Base-by-base conservation (phyloP, 331 rosid genomes). In the Rhamnella rubrinervis region DNA sequence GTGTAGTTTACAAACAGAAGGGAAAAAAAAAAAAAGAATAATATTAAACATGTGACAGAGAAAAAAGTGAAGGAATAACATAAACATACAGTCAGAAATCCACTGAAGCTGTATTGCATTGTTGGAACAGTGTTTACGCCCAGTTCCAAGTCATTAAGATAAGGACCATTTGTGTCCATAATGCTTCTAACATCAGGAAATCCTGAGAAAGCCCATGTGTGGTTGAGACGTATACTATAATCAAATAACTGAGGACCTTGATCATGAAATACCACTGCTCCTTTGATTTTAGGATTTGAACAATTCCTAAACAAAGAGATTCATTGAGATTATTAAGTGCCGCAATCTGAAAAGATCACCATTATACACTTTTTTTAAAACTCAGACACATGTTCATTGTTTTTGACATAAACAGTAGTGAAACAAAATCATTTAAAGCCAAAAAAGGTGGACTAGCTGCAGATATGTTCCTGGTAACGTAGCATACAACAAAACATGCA, bases 171-270 rank as follows among this genome's bases (percentile, higher is more conserved):
- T 39, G 87, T 85, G 66, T 93, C 98, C 98, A 93, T 93, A 83
- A 93, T 93, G 68, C 96, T 76, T 71, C 77, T 91, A 74, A 91
- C 89, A 78, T 93, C 85, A 51, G 97, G 98, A 81, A 93, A 93
- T 80, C 98, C 98, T 0, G 96, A 87, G 91, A 93, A 87, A 79
- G 98, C 98, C 98, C 98, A 93, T 6, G 98, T 84, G 77, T 93
- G 98, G 76, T 91, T 91, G 72, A 93, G 98, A 65, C 97, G 96
- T 72, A 91, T 91, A 80, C 98, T 91, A 81, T 93, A 93, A 73
- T 93, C 97, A 80, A 87, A 93, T 46, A 74, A 40, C 56, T 84
- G 82, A 61, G 97, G 97, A 61, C 98, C 98, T 75, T 93, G 98
- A 59, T 85, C 84, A 49, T 88, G 88, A 82, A 93, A 93, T 65